These are phyloP conservation scores for Coccomyxa sp. DNA, from an alignment of 139 green algal species.

Conservation along the genomic window DNA sequence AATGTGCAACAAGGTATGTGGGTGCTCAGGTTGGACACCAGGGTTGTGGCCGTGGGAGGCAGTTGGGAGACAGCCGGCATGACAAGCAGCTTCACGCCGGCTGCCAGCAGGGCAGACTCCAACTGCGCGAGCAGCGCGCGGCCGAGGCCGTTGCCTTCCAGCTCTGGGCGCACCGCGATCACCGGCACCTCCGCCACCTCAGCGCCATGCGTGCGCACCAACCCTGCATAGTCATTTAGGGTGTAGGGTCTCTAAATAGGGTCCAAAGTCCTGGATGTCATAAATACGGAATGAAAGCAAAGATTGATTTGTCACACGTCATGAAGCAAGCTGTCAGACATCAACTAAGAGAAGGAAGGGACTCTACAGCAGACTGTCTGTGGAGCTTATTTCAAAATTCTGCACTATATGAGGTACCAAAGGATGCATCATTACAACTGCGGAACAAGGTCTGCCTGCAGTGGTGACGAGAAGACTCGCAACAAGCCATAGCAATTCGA, in stretches of 20 bases:
- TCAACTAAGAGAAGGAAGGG: background rate
- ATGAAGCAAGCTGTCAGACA: background rate
- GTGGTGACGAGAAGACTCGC: no score
- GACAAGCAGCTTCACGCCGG: constrained; percentile 1
- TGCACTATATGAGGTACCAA: no score
- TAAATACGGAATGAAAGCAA: background rate
- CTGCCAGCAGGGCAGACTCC: constrained; percentile 21
- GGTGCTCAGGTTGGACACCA: no score
- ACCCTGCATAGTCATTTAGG: background rate
- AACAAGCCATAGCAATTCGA: no score
- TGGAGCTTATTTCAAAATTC: no score
- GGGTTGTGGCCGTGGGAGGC: background rate
- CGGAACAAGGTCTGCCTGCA: no score
- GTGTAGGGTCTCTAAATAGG: background rate
- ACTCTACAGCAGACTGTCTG: background rate
- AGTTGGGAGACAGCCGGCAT: constrained; percentile 17
- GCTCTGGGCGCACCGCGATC: constrained; percentile 33
- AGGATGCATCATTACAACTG: no score
- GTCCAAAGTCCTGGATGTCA: background rate
- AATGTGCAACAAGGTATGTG: no score
- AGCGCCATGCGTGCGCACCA: constrained; percentile 16
- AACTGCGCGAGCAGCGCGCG: constrained; percentile 27
- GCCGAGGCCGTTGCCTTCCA: constrained; percentile 32
- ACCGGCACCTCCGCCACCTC: constrained; percentile 37
- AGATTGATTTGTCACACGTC: background rate